Base-by-base conservation (phyloP, 768 basidiomycete genomes). In the Stropharia rugosoannulata region DNA sequence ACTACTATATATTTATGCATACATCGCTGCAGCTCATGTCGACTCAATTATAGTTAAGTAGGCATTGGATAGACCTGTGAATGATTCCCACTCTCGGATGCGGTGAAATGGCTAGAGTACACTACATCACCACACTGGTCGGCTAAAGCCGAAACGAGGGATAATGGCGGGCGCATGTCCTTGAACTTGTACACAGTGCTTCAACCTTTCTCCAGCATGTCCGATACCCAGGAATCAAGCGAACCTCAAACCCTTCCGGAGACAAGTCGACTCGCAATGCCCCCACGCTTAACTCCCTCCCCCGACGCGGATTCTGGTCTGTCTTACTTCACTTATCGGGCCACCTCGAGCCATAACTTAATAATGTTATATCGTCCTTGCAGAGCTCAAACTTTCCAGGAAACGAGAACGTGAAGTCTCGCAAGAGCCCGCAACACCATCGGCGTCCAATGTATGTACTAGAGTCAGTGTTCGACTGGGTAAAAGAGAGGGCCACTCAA, bases 331-430 rank as follows among this genome's bases (percentile, higher is more conserved):
- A 61, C 54, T 58, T 65, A 60, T 60, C 59, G 43, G 49, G 51
- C 47, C 52, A 57, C 59, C 40, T 42, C 43, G 42, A 54, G 55
- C 35, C 59, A 54, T 51, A 51, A 44, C 59, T 57, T 54, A 64
- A 22, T 25, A 25, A 45, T 7, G 40, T 60, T 56, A 44, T 32
- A 41, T 37, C 39, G 49, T 45, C 46, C 51, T 40, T 45, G 49
- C 49, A 79, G 80, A 80, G 49, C 68, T 76, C 61, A 83, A 75
- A 58, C 68, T 75, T 44, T 83, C 87, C 19, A 80, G 80, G 68
- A 93, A 93, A 70, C 80, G 90, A 59, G 89, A 90, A 69, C 77
- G 90, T 36, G 89, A 91, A 69, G 82, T 86, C 19, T 93, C 90
- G 25, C 70, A 87, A 35, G 90, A 93, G 68, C 88, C 89, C 55